Evolutionary conservation across 805 yeast genomes (phyloP), one percentile per base, ranked within the genome.

Genomic region (Candida ovalis): DNA sequence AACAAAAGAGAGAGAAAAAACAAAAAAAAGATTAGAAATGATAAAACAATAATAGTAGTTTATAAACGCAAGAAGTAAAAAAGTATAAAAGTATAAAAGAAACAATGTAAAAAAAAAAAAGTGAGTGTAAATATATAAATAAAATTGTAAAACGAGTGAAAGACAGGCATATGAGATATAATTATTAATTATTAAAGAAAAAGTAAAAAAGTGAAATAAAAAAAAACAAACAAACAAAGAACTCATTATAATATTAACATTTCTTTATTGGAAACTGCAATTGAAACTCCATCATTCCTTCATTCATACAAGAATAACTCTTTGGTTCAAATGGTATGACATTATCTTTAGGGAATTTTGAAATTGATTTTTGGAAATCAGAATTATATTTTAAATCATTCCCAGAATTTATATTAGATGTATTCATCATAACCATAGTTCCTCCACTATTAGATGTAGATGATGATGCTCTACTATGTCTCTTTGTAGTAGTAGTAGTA

Each of bases 271-370:
- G 41, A 4, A 60, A 51, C 21, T 61, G 53, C 8, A 67, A 41
- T 42, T 66, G 69, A 42, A 67, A 67, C 48, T 66, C 68, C 56
- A 60, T 59, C 33, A 66, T 40, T 5, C 71, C 71, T 27, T 67
- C 63, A 19, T 53, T 48, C 49, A 67, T 67, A 40, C 51, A 57
- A 13, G 53, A 53, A 43, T 65, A 63, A 12, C 59, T 58, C 25
- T 57, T 61, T 0, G 71, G 70, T 19, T 51, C 59, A 40, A 51
- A 55, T 1, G 60, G 60, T 23, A 52, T 55, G 2, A 58, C 59
- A 27, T 60, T 58, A 23, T 56, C 57, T 44, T 64, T 65, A 1
- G 67, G 63, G 44, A 65, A 66, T 40, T 64, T 65, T n/a, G 67
- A 58, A 9, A 65, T 59, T 40, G 65, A 56, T 23, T 57, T 57